Conservation (phyloP, 495 filamentous ascomycete genomes). For the Echria macrotheca region DNA sequence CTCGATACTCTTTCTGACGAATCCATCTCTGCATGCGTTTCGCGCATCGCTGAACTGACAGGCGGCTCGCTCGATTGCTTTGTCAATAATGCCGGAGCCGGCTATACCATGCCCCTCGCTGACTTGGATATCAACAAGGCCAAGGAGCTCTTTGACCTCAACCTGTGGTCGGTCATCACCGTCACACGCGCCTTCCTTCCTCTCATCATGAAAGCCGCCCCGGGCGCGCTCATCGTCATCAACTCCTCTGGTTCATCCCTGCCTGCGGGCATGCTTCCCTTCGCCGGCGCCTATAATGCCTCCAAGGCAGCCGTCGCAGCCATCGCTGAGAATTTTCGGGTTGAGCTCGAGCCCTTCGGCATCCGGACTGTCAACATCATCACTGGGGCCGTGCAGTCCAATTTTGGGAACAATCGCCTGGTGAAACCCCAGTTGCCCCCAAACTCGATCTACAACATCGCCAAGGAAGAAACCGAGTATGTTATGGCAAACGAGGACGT, state of each 20-base stretch:
- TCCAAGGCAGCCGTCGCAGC: slow-evolving; percentile 30
- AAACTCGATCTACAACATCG: slow-evolving; percentile 14
- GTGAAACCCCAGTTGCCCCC: slow-evolving; percentile 10
- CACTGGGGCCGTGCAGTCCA: slow-evolving; percentile 14
- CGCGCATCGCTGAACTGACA: not conserved
- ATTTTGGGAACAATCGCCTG: slow-evolving; percentile 7
- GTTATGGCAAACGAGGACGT: slow-evolving; percentile 22
- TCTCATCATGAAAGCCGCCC: slow-evolving; percentile 10
- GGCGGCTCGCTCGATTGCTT: not conserved
- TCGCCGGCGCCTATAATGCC: slow-evolving; percentile 34
- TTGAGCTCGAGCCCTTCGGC: slow-evolving; percentile 31
- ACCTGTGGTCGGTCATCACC: slow-evolving; percentile 1
- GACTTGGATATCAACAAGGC: not conserved
- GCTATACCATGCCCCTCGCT: not conserved
- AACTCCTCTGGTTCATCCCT: slow-evolving; percentile 24
- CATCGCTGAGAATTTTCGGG: slow-evolving; percentile 22
- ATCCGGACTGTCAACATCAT: slow-evolving; percentile 28
- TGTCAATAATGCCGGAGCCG: not conserved
- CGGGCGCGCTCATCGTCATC: slow-evolving; percentile 20
- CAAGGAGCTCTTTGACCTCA: not conserved
- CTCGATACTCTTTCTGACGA: not conserved
- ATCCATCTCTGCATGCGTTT: not conserved
- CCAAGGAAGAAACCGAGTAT: slow-evolving; percentile 14
- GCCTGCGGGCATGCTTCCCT: slow-evolving; percentile 6
- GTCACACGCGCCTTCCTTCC: not conserved